Percentiles rank a stretch among this genome's conserved stretches.
Evolutionary conservation across 352 stramenopile species (phyloP).

Genomic region (Peronosclerospora sorghi): DNA sequence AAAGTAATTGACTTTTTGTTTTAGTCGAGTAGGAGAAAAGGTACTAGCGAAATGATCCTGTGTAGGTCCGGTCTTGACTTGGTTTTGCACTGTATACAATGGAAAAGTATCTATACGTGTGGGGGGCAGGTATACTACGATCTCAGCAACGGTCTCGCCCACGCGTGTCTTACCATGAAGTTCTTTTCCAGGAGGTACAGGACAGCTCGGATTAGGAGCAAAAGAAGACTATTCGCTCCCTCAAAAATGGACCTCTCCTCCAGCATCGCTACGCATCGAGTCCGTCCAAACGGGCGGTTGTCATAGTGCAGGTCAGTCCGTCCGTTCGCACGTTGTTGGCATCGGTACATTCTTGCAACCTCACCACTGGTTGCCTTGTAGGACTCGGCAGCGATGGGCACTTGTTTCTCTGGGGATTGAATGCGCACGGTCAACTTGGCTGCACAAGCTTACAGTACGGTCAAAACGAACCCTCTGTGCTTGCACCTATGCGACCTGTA

Average conservation of each 20-base stretch:
- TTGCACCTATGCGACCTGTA: neutral
- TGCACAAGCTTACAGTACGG: neutral
- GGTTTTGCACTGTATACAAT: neutral
- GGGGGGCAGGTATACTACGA: slow-evolving; percentile 39
- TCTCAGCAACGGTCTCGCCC: neutral
- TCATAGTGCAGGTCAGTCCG: slow-evolving; percentile 47
- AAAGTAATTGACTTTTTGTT: no score
- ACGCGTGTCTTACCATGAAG: neutral
- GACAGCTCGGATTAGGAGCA: slow-evolving; percentile 52
- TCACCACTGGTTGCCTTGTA: slow-evolving; percentile 4
- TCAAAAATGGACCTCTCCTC: slow-evolving; percentile 20
- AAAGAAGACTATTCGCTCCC: slow-evolving; percentile 44
- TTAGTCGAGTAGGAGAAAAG: no score
- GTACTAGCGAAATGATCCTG: no score
- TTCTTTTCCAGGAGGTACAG: slow-evolving; percentile 30
- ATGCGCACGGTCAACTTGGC: slow-evolving; percentile 45
- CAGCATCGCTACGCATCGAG: slow-evolving; percentile 15
- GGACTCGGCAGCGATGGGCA: slow-evolving; percentile 14
- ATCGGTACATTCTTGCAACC: neutral
- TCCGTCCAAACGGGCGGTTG: slow-evolving; percentile 50
- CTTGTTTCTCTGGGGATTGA: slow-evolving; percentile 64
- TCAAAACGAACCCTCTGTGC: slow-evolving; percentile 6
- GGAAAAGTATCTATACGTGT: slow-evolving; percentile 29
- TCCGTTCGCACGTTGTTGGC: neutral
- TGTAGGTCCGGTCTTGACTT: neutral